A percentile compares a stretch with the other conserved stretches of the same genome.
These are phyloP conservation scores for Volvariella volvacea DNA, from an alignment of 1,284 basidiomycete genomes.

Conservation along the genomic window DNA sequence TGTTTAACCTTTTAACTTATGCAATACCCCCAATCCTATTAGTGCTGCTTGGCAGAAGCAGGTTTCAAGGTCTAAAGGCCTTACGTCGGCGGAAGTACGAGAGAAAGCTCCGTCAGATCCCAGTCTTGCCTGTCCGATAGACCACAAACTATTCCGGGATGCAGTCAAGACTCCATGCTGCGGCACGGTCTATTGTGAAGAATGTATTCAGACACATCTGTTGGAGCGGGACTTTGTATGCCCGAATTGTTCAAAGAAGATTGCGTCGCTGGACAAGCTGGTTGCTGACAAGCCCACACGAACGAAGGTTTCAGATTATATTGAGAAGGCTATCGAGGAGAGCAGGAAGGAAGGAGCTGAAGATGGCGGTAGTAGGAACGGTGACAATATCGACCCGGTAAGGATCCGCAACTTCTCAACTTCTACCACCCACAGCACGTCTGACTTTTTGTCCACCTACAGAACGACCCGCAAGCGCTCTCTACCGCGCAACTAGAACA, in stretches of 20 bases:
- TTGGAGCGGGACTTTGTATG: conserved; percentile 92
- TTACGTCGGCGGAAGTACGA: conserved; percentile 81
- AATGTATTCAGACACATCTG: conserved; percentile 88
- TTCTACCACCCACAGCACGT: not conserved
- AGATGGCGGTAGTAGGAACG: conserved; percentile 15
- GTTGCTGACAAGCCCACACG: conserved; percentile 73
- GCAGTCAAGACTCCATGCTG: conserved; percentile 92
- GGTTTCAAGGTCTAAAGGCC: conserved; percentile 67
- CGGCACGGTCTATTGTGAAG: conserved; percentile 86
- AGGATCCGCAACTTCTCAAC: not conserved
- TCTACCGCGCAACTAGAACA: conserved; percentile 31
- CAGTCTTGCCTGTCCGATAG: conserved; percentile 78
- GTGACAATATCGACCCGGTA: not conserved
- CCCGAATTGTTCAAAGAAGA: conserved; percentile 81
- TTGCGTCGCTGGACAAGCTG: conserved; percentile 81
- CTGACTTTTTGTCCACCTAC: conserved; percentile 11
- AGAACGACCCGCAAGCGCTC: conserved; percentile 8
- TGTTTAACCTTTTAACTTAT: not conserved
- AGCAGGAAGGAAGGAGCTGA: conserved; percentile 65
- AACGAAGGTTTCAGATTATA: conserved; percentile 72
- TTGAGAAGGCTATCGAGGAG: conserved; percentile 79
- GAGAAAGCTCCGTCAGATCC: conserved; percentile 77
- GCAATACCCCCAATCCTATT: conserved; percentile 7
- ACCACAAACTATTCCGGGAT: conserved; percentile 84
- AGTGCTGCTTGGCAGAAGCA: conserved; percentile 93